Evolutionary conservation across 1,139 yeast genomes (phyloP).

Genomic region (Blastobotrys proliferans): DNA sequence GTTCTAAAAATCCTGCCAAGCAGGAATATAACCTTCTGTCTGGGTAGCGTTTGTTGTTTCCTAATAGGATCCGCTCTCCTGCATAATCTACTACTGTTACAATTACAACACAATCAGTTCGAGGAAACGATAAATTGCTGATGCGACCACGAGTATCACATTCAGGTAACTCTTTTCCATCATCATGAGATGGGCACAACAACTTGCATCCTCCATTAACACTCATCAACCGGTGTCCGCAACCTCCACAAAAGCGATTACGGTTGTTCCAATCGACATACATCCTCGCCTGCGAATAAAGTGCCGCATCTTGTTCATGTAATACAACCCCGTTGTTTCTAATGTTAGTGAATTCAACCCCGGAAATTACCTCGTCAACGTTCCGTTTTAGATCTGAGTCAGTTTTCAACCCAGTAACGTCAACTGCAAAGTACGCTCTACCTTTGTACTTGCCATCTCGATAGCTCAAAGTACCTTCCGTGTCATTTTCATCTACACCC

Average conservation of each 20-base stretch:
- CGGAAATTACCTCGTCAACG: constrained; percentile 14
- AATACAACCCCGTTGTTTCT: constrained; percentile 7
- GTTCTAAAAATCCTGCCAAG: constrained; percentile 94
- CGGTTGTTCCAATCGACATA: constrained; percentile 80
- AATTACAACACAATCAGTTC: constrained; percentile 86
- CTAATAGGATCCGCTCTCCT: constrained; percentile 63
- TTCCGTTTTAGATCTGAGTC: constrained; percentile 20
- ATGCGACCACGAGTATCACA: constrained; percentile 39
- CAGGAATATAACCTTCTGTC: constrained; percentile 62
- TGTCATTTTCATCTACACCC: constrained; percentile 56
- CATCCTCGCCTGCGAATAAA: constrained; percentile 79
- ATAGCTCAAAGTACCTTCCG: constrained; percentile 27
- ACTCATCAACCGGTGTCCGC: constrained; percentile 68
- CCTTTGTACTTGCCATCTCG: constrained; percentile 51
- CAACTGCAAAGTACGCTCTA: constrained; percentile 73
- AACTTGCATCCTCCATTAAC: constrained; percentile 82
- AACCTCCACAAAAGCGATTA: constrained; percentile 80
- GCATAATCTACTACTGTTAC: constrained; percentile 67
- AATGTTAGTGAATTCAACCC: constrained; percentile 9
- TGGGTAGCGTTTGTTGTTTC: constrained; percentile 58
- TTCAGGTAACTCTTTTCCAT: constrained; percentile 23
- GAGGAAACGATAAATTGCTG: constrained; percentile 70
- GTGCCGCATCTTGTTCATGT: constrained; percentile 35
- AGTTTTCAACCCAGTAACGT: constrained; percentile 41
- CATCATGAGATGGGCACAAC: constrained; percentile 46